Evolutionary conservation across 305 asterid species (phyloP), one percentile per base, ranked within the genome.

Genomic region (Fraxinus paxiana): DNA sequence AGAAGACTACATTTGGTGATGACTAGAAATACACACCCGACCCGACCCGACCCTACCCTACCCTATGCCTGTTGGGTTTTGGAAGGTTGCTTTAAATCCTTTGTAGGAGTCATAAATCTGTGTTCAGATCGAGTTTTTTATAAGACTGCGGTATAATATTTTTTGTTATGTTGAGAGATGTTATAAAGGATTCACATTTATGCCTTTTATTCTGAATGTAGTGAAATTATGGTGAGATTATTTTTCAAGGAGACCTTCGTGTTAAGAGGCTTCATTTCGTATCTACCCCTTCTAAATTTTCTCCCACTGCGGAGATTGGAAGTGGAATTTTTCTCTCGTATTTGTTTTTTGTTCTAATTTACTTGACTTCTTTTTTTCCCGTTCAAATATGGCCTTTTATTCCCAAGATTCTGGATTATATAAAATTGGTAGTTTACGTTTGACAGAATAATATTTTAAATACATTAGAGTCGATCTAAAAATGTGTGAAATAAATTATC

Each of bases 1-100:
- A 80, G 79, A 88, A 88, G 78, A 90, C 89, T 0, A 87, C 90
- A 4, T 84, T 84, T 33, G 78, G 80, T 18, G 92, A 88, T 54
- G 88, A 83, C 43, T 20, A 71, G 76, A 6, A 24, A 2, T 24
- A 2, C 72, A 20, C 31, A 10, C 61, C 22, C 61, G 8, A 13
- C 70, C 12, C 30, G 15, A 61, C 4, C 31, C 17, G 17, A 43
- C 65, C 10, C 70, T 5, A 63, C 5, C 31, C 70, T 5, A 63
- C 5, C 31, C 71, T 9, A 37, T 9, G 71, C 35, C 6, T 34
- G 13, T n/a, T 30, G 28, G 70, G 76, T 1, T 31, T 4, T 20
- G 76, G 77, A 67, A 78, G 65, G 20, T 2, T 6, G 59, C 6
- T 22, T 82, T 18, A 56, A 31, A n/a, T 70, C 71, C 33, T 2